phyloP scores from a whole-genome alignment of 163 green algal species.

The Scenedesmus sp. region DNA sequence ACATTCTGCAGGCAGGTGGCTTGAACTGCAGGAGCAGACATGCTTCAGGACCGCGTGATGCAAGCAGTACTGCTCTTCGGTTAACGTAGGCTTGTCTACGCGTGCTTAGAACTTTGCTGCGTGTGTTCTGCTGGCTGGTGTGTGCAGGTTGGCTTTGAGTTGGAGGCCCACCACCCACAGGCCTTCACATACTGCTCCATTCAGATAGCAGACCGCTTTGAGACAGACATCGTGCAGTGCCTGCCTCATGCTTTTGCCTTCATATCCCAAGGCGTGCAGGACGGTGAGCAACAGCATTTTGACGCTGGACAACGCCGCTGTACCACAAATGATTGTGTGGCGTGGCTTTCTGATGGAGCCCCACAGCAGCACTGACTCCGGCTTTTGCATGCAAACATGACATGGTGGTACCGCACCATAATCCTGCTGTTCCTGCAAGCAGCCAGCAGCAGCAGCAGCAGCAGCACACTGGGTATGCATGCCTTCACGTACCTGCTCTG shows the following conservation, averaged over 20 bases:
- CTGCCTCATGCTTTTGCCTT: conserved; percentile 44
- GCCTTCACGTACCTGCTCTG: too few species aligned
- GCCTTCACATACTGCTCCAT: background rate
- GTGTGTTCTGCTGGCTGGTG: background rate
- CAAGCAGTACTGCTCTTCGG: background rate
- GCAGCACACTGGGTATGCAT: too few species aligned
- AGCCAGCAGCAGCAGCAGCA: too few species aligned
- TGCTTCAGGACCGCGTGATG: background rate
- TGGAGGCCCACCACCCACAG: conserved; percentile 4
- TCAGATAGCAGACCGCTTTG: background rate
- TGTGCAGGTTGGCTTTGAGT: conserved; percentile 9
- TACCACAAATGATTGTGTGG: background rate
- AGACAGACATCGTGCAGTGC: conserved; percentile 20
- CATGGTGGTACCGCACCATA: too few species aligned
- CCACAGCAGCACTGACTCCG: too few species aligned
- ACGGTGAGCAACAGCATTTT: background rate
- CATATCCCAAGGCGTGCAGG: conserved; percentile 11
- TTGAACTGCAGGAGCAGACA: background rate
- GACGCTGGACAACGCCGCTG: background rate
- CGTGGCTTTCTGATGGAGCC: background rate
- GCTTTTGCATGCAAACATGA: too few species aligned
- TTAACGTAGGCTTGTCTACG: background rate
- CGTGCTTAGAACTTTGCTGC: background rate
- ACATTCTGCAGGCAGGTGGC: conserved; percentile 22
- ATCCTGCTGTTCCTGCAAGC: too few species aligned